phyloP scores from a whole-genome alignment of 352 stramenopile genomes.

The Pythium utonaiense region DNA sequence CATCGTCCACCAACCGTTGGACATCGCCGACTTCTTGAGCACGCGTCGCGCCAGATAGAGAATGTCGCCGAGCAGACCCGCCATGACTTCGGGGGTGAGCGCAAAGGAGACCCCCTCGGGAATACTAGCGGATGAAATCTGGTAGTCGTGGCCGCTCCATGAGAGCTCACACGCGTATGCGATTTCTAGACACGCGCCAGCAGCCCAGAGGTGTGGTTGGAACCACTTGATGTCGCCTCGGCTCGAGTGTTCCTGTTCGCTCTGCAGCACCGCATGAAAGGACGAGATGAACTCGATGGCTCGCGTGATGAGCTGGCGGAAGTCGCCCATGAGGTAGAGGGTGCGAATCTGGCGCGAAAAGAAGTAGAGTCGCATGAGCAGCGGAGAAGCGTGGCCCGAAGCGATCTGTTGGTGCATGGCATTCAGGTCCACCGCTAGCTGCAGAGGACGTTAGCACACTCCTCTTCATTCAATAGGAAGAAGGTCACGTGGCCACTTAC shows the following conservation, averaged over 20 bases:
- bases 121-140: constrained; percentile 49
- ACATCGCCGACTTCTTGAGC: constrained; percentile 41
- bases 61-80: constrained; percentile 55
- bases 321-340: constrained; percentile 69
- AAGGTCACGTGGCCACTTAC: constrained; percentile 24
- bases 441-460: background rate
- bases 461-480: too few species aligned
- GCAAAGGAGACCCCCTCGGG: constrained; percentile 35
- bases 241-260: constrained; percentile 19
- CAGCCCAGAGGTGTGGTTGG: constrained; percentile 64
- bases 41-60: constrained; percentile 70
- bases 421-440: constrained; percentile 62
- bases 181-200: constrained; percentile 71
- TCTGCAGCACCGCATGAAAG: constrained; percentile 40
- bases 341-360: constrained; percentile 77
- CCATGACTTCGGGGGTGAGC: constrained; percentile 61
- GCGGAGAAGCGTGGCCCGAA: constrained; percentile 41
- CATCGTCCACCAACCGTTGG: constrained; percentile 21
- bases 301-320: constrained; percentile 55
- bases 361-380: constrained; percentile 66
- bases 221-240: constrained; percentile 28
- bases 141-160: constrained; percentile 64
- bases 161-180: constrained; percentile 72
- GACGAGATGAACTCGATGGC: constrained; percentile 50
- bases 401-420: constrained; percentile 51